Base-by-base conservation (phyloP, 306 rosid genomes). In the Cucumis hystrix region DNA sequence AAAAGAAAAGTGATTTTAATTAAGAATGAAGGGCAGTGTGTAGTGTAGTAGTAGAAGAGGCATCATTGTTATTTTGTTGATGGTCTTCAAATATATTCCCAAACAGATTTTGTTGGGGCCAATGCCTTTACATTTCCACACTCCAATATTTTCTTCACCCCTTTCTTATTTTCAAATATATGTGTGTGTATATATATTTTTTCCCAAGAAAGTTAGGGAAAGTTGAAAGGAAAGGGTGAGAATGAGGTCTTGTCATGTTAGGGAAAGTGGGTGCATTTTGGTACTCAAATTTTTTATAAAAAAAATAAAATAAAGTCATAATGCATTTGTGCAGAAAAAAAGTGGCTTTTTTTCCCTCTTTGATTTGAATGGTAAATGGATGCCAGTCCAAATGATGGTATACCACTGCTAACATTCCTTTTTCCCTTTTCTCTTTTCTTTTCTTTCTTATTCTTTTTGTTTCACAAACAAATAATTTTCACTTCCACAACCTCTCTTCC, bases 361-460 rank as follows among this genome's bases (percentile, higher is more conserved):
- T 67, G 52, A n/a, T 68, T 68, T 40, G 35, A 21, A 68, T 68
- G 55, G 60, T 80, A 76, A 86, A 88, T 89, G 96, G 93, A 88
- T 88, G 92, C 85, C 95, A 89, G 90, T 83, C 87, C 89, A 79
- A 88, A 21, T 88, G 89, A 82, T 89, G 81, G 82, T 74, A 77
- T 84, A 80, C 81, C 89, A 87, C 85, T 86, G 81, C 84, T 82
- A 85, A n/a, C 85, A 82, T 82, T 81, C 88, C 84, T 84, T 88
- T 88, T 73, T 60, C 2, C 23, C 30, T 56, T 82, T 80, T 87
- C 82, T 39, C n/a, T 52, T 57, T 79, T 58, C 30, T 8, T 68
- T 17, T 25, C 0, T 5, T 18, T 7, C 16, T 41, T 47, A 18
- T 81, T 82, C 57, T 79, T 49, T 62, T 33, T 67, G n/a, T 14